Evolutionary conservation across 805 yeast species (phyloP).

Genomic region (Dipodascus albidus): DNA sequence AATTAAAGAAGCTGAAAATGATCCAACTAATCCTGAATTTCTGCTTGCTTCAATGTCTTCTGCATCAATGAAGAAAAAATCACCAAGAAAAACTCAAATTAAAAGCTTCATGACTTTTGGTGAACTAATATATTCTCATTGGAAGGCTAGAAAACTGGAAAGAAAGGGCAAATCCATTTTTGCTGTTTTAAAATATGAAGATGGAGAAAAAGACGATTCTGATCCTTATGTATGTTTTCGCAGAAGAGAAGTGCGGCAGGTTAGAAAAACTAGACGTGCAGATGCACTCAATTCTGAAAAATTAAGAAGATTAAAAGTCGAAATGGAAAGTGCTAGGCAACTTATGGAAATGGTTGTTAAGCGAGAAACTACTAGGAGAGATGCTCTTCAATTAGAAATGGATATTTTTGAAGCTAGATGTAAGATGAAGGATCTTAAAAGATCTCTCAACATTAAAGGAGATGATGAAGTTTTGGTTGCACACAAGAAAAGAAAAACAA

Average conservation of each 20-base stretch:
- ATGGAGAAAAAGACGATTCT: conserved; percentile 77
- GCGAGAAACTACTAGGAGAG: conserved; percentile 57
- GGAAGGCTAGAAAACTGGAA: conserved; percentile 63
- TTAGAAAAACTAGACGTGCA: conserved; percentile 90
- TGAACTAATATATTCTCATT: conserved; percentile 58
- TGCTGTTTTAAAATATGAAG: conserved; percentile 75
- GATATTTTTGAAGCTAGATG: conserved; percentile 64
- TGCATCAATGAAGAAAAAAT: conserved; percentile 11
- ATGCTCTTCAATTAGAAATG: conserved; percentile 48
- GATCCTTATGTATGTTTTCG: conserved; percentile 96
- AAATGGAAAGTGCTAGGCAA: conserved; percentile 64
- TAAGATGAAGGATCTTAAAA: conserved; percentile 59
- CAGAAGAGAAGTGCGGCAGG: conserved; percentile 88
- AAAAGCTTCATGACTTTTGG: conserved; percentile 40
- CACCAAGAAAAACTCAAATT: conserved; percentile 7
- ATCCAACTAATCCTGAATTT: conserved; percentile 33
- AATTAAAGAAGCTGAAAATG: conserved; percentile 40
- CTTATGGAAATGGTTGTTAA: conserved; percentile 59
- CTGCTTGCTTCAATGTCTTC: conserved; percentile 15
- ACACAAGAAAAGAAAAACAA: conserved; percentile 45
- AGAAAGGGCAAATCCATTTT: conserved; percentile 59
- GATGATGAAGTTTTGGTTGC: conserved; percentile 76
- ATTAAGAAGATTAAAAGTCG: conserved; percentile 58
- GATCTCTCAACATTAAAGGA: conserved; percentile 64
- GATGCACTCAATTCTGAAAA: conserved; percentile 85